Conservation (phyloP, 257 asterid species). For the Verbascum thapsus region DNA sequence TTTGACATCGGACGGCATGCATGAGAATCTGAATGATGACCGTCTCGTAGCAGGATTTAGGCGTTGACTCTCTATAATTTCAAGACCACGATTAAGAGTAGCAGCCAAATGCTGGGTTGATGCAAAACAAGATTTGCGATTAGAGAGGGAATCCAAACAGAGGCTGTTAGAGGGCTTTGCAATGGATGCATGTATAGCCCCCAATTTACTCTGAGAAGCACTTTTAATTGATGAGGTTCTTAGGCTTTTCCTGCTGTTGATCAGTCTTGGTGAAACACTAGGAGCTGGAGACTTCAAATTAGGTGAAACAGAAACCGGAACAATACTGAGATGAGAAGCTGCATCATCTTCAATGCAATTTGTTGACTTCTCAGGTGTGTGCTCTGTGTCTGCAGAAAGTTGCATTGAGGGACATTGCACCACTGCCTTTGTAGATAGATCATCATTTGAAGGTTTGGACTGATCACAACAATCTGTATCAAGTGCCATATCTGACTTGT, state of each 20-base stretch:
- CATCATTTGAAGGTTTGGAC: constrained; percentile 28
- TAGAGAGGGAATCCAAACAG: constrained; percentile 47
- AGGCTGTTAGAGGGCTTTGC: constrained; percentile 59
- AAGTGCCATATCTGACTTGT: constrained; percentile 25
- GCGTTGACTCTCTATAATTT: constrained; percentile 70
- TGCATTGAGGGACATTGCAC: constrained; percentile 35
- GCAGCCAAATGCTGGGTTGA: constrained; percentile 83
- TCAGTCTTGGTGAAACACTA: constrained; percentile 80
- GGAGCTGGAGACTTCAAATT: constrained; percentile 75
- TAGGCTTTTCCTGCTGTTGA: constrained; percentile 74
- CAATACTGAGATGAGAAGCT: constrained; percentile 38
- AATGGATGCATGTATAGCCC: constrained; percentile 42
- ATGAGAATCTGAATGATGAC: constrained; percentile 78
- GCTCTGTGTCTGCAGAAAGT: constrained; percentile 35
- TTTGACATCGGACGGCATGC: constrained; percentile 61
- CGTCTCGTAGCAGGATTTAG: constrained; percentile 65
- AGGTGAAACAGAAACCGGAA: constrained; percentile 48
- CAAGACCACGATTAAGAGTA: constrained; percentile 84
- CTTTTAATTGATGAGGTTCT: constrained; percentile 61
- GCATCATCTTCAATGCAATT: constrained; percentile 38
- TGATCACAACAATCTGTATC: constrained; percentile 31
- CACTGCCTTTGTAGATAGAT: constrained; percentile 26
- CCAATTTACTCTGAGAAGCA: constrained; percentile 53
- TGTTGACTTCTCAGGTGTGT: constrained; percentile 43
- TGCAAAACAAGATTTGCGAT: constrained; percentile 50